phyloP scores from a whole-genome alignment of 257 asterid species.

The Verbena officinalis region DNA sequence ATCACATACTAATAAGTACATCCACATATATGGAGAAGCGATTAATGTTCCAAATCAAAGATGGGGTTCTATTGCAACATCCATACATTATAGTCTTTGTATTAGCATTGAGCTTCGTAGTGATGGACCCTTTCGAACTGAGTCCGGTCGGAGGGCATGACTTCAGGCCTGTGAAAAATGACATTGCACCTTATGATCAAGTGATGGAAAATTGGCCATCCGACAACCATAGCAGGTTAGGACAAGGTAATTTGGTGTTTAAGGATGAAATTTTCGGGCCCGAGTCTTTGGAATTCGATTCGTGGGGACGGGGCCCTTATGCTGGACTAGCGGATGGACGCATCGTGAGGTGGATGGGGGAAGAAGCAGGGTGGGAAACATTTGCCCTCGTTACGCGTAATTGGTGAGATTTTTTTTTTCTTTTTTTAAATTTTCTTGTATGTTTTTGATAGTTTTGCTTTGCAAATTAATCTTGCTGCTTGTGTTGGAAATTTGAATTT shows the following conservation, averaged over 20 bases:
- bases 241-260: constrained; percentile 64
- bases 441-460: too few species aligned
- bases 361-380: constrained; percentile 77
- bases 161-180: constrained; percentile 71
- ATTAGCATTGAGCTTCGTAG: constrained; percentile 46
- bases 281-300: constrained; percentile 82
- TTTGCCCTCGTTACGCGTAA: constrained; percentile 72
- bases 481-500: too few species aligned
- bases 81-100: constrained; percentile 48
- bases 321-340: constrained; percentile 94
- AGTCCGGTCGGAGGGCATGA: constrained; percentile 81
- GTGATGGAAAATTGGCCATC: constrained; percentile 79
- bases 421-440: too few species aligned
- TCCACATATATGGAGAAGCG: constrained; percentile 63
- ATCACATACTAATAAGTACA: neutral
- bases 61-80: constrained; percentile 51
- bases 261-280: constrained; percentile 78
- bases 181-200: constrained; percentile 60
- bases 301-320: constrained; percentile 75
- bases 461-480: too few species aligned
- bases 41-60: constrained; percentile 31
- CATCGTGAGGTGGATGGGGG: constrained; percentile 85
- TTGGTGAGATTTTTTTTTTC: constrained; percentile 46
- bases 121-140: constrained; percentile 70
- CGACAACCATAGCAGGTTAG: constrained; percentile 70